Conservation (phyloP, 1,284 basidiomycete genomes). For the Erythrobasidium hasegawianum region DNA sequence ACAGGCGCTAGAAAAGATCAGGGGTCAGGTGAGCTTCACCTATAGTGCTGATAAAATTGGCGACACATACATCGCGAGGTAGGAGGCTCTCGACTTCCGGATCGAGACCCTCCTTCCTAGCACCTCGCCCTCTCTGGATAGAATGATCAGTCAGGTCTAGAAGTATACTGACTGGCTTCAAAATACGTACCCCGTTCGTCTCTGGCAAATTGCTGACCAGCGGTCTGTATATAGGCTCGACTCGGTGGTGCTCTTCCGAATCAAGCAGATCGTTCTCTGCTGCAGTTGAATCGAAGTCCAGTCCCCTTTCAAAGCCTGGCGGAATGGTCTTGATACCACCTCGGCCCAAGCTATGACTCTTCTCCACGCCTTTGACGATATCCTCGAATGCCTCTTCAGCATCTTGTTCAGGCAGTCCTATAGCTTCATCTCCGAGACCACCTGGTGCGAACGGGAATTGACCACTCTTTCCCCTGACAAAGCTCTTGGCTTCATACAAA, state of each 20-base stretch:
- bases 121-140: background rate
- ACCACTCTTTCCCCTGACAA: constrained; percentile 87
- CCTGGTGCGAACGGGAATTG: constrained; percentile 90
- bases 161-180: too few relatives aligned
- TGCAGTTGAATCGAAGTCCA: constrained; percentile 58
- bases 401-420: constrained; percentile 32
- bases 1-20: background rate
- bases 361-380: constrained; percentile 41
- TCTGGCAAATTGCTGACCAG: constrained; percentile 20
- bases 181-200: too few relatives aligned
- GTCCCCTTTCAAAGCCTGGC: constrained; percentile 56
- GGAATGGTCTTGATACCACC: constrained; percentile 50
- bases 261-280: constrained; percentile 50
- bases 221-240: constrained; percentile 44
- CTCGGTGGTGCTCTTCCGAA: constrained; percentile 42
- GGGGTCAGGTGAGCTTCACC: background rate
- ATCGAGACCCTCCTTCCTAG: constrained; percentile 20
- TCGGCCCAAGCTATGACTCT: constrained; percentile 45
- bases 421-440: constrained; percentile 56
- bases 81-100: constrained; percentile 33
- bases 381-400: constrained; percentile 50
- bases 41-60: too few relatives aligned
- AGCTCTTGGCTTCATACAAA: constrained; percentile 60
- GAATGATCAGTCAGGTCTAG: too few relatives aligned
- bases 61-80: constrained; percentile 1